Evolutionary conservation across 768 basidiomycete species (phyloP).

Genomic region (Calocera viscosa): DNA sequence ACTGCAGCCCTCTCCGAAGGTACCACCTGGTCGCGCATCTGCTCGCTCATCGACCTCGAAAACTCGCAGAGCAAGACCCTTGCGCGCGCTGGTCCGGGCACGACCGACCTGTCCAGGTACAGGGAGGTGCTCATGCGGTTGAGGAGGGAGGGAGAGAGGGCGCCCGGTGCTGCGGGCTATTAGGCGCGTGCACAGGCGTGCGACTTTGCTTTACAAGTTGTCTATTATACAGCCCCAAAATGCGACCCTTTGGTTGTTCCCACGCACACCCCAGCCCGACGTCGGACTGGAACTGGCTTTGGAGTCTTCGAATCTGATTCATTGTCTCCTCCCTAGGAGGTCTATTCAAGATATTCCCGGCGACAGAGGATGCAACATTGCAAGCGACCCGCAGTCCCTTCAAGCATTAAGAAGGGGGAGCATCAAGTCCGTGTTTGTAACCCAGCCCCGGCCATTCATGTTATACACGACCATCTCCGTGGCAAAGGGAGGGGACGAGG

Average conservation of each 20-base stretch:
- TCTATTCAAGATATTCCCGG: no score
- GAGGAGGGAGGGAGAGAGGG: slow-evolving; percentile 78
- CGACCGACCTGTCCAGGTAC: slow-evolving; percentile 78
- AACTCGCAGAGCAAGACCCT: slow-evolving; percentile 97
- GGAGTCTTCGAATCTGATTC: no score
- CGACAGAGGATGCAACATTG: no score
- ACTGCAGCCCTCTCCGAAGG: slow-evolving; percentile 69
- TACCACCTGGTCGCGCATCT: slow-evolving; percentile 94
- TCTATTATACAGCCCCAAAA: slow-evolving; percentile 1
- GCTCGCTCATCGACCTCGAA: slow-evolving; percentile 69
- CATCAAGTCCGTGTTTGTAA: background rate
- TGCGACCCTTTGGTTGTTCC: background rate
- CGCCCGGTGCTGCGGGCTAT: slow-evolving; percentile 89
- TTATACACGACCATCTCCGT: slow-evolving; percentile 50
- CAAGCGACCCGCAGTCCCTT: no score
- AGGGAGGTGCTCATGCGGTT: slow-evolving; percentile 73
- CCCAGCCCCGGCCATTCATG: slow-evolving; percentile 12
- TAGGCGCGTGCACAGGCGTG: slow-evolving; percentile 25
- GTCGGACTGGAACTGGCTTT: background rate
- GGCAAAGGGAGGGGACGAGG: slow-evolving; percentile 46
- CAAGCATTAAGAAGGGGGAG: background rate
- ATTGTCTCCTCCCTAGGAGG: no score
- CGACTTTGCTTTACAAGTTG: background rate
- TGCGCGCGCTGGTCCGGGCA: slow-evolving; percentile 71
- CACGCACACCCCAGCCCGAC: background rate